Evolutionary conservation across 768 basidiomycete species (phyloP), one percentile per base, ranked within the genome.

Genomic region (Agaricus blazei): DNA sequence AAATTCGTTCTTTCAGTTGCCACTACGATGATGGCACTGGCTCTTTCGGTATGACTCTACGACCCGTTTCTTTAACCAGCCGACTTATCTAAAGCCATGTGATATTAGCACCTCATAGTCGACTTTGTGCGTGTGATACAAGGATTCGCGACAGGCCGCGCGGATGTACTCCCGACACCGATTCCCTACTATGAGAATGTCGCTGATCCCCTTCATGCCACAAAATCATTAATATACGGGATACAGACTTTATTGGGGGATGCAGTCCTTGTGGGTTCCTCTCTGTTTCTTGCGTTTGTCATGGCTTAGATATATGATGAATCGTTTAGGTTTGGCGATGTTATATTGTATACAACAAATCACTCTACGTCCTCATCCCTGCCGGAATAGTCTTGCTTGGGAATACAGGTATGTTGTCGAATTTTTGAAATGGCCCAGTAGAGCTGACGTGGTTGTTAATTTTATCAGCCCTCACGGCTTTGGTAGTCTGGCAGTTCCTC

Each of bases 1-100:
- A 42, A 43, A 46, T 53, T 53, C 9, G 45, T 53, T 34, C 43
- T 53, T 24, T 43, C 52, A 7, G 29, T 53, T 31, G 52, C 52
- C 15, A 26, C 44, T 23, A 4, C 38, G 8, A 53, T 53, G 52
- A 45, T 53, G 52, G 11, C 27, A 19, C 24, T 53, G 5, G 52
- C 52, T 4, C 45, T 44, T 8, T 36, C 44, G 9, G 52, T 53
- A 31, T 24, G 52, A 24, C 14, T 12, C 6, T 6, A 1, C 12
- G 14, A 44, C 34, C 27, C 28, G 0, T 34, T 34, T 11, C 7
- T 19, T 1, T 34, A 6, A 1, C 2, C 8, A 19, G 19, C 19
- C 19, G 7, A 8, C 34, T 34, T 8, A 34, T 34, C 7, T 11
- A 34, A 34, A 11, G 2, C 2, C 11, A 34, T 34, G 14, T 12